Conservation (phyloP, 164 flowering plant genomes). For the Vitis riparia region DNA sequence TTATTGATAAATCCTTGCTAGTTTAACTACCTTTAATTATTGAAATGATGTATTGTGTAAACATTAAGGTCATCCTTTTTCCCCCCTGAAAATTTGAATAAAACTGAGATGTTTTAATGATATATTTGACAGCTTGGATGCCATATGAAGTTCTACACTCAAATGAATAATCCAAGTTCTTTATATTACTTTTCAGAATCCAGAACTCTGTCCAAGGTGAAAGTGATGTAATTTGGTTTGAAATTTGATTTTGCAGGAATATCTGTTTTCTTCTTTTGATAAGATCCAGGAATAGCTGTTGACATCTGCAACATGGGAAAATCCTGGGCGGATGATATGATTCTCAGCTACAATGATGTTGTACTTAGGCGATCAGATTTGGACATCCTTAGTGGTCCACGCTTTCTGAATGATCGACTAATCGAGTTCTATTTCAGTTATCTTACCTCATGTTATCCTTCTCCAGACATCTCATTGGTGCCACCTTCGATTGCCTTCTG, state of each 20-base stretch:
- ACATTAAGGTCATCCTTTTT: no score
- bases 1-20: no score
- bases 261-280: no score
- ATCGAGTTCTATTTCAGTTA: constrained; percentile 84
- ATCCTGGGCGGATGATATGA: constrained; percentile 51
- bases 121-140: no score
- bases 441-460: constrained; percentile 45
- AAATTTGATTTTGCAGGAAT: neutral
- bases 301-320: constrained; percentile 24
- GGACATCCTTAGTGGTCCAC: constrained; percentile 65
- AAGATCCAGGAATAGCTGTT: neutral
- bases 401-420: constrained; percentile 80
- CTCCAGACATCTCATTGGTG: constrained; percentile 56
- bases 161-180: neutral
- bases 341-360: constrained; percentile 84
- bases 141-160: no score
- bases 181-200: neutral
- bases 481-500: constrained; percentile 81
- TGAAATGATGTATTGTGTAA: no score
- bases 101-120: no score
- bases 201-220: neutral
- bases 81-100: no score
- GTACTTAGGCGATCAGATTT: constrained; percentile 75
- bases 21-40: no score
- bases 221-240: neutral